A percentile compares a stretch with the other conserved stretches of the same genome.
Evolutionary conservation across 1,139 yeast species (phyloP).

Genomic region (Geotrichum fermentans): DNA sequence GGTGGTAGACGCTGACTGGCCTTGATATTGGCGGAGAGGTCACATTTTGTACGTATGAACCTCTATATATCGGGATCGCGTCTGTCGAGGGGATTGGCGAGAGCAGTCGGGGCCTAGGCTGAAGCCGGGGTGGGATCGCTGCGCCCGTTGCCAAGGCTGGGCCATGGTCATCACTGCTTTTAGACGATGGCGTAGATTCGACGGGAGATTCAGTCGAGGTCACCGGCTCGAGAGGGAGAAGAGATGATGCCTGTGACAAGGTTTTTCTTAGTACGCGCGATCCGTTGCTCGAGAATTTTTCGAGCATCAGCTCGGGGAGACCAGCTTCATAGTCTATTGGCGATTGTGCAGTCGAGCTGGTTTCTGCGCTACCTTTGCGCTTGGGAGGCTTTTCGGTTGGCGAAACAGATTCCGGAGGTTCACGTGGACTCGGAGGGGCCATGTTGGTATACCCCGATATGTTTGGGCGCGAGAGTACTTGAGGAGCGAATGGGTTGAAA

Average conservation of each 20-base stretch:
- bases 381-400: not conserved
- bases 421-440: no score
- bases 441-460: no score
- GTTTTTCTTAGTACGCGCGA: slow-evolving; percentile 14
- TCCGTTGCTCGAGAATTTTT: slow-evolving; percentile 11
- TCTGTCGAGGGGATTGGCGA: slow-evolving; percentile 19
- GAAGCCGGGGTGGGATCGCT: not conserved
- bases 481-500: no score
- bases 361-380: not conserved
- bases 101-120: slow-evolving; percentile 9
- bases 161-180: not conserved
- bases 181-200: not conserved
- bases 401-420: not conserved
- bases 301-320: slow-evolving; percentile 7
- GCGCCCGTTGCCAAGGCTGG: slow-evolving; percentile 6
- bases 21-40: slow-evolving; percentile 9
- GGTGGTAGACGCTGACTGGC: slow-evolving; percentile 5
- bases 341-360: not conserved
- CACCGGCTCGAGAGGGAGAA: not conserved
- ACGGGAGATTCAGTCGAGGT: not conserved
- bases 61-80: slow-evolving; percentile 24
- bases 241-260: slow-evolving; percentile 16
- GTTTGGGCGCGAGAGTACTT: no score
- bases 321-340: not conserved
- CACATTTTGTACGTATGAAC: slow-evolving; percentile 22